phyloP scores from a whole-genome alignment of 371 early-diverging fungal genomes.

The Scutellospora calospora region DNA sequence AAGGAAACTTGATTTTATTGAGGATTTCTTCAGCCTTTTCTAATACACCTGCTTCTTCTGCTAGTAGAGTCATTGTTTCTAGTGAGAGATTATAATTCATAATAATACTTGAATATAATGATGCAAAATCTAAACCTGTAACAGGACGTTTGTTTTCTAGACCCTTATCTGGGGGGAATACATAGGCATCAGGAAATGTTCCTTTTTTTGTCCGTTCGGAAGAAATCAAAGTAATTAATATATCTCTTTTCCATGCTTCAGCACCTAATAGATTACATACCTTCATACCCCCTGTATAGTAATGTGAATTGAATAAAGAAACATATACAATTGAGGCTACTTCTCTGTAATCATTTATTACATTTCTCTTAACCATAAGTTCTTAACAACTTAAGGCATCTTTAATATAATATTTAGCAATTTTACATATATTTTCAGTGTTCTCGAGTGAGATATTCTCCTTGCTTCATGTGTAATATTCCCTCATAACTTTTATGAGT shows the following conservation, averaged over 20 bases:
- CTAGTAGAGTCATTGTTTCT: slow-evolving; percentile 8
- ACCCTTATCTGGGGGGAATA: neutral
- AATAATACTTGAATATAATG: neutral
- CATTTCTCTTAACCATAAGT: slow-evolving; percentile 23
- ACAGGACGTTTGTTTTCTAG: neutral
- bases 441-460: neutral
- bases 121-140: slow-evolving; percentile 32
- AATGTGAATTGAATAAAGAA: slow-evolving; percentile 19
- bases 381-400: slow-evolving; percentile 23
- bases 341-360: slow-evolving; percentile 36
- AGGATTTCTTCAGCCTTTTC: neutral
- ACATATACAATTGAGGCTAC: slow-evolving; percentile 33
- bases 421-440: neutral
- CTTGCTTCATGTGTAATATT: neutral
- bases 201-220: neutral
- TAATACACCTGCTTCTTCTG: neutral
- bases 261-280: slow-evolving; percentile 12
- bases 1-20: slow-evolving; percentile 28
- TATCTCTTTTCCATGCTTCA: neutral
- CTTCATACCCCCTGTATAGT: slow-evolving; percentile 10
- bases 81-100: slow-evolving; percentile 12
- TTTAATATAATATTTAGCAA: slow-evolving; percentile 17
- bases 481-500: neutral
- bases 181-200: neutral
- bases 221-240: slow-evolving; percentile 4